Evolutionary conservation across 768 basidiomycete genomes (phyloP).

Genomic region (Russula ochroleuca): DNA sequence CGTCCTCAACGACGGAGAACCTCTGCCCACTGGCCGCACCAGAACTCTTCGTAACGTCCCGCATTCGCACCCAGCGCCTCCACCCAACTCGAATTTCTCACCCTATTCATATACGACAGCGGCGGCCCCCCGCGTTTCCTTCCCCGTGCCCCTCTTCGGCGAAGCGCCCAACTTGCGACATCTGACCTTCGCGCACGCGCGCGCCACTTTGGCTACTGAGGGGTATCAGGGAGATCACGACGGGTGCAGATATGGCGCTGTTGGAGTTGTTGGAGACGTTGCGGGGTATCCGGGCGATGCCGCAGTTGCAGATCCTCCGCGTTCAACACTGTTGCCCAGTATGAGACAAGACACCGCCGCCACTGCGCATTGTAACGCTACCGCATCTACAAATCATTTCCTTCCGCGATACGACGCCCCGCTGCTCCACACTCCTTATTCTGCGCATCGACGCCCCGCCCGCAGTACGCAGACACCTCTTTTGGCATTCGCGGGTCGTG

Average conservation of each 20-base stretch:
- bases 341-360: too few species aligned
- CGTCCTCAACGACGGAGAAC: neutral
- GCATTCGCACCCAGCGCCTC: conserved; percentile 17
- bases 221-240: conserved; percentile 13
- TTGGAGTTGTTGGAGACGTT: conserved; percentile 3
- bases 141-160: conserved; percentile 7
- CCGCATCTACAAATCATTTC: too few species aligned
- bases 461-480: too few species aligned
- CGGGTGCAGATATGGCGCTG: neutral
- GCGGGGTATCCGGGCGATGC: neutral
- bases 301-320: too few species aligned
- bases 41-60: conserved; percentile 13
- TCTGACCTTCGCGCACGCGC: neutral
- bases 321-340: too few species aligned
- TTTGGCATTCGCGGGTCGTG: too few species aligned
- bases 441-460: too few species aligned
- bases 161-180: conserved; percentile 7
- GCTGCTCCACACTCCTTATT: too few species aligned
- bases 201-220: conserved; percentile 10
- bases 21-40: conserved; percentile 19
- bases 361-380: too few species aligned
- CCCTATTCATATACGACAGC: conserved; percentile 10
- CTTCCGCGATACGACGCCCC: too few species aligned
- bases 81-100: conserved; percentile 1
- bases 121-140: neutral